These are phyloP conservation scores for Plectranthus barbatus DNA, from an alignment of 257 asterid genomes.

Conservation along the genomic window DNA sequence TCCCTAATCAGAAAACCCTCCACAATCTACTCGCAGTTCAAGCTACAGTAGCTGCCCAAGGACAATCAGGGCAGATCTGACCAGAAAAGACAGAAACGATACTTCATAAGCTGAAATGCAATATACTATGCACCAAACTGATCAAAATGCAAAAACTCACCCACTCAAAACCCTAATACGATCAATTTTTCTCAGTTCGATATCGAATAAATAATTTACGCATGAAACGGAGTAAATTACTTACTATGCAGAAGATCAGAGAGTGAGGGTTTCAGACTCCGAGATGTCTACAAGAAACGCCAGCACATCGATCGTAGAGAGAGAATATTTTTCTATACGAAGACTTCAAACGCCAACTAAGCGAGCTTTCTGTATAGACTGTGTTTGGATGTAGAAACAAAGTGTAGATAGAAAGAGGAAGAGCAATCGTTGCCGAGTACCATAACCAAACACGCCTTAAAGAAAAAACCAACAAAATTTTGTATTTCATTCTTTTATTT, in stretches of 20 bases:
- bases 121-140: not conserved
- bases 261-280: not conserved
- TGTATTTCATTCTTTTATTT: no score
- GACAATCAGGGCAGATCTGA: constrained; percentile 18
- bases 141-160: not conserved
- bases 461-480: no score
- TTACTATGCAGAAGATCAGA: constrained; percentile 25
- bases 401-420: no score
- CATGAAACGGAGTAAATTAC: not conserved
- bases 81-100: not conserved
- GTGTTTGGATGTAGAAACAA: no score
- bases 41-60: constrained; percentile 19
- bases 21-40: constrained; percentile 16
- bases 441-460: no score
- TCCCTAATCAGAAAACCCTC: constrained; percentile 18
- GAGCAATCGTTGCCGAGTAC: no score
- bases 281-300: constrained; percentile 19
- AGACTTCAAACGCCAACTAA: constrained; percentile 11
- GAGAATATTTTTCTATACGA: not conserved
- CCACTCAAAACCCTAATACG: constrained; percentile 25
- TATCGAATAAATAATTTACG: not conserved
- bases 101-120: constrained; percentile 18
- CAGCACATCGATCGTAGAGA: constrained; percentile 18
- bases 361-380: not conserved
- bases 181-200: not conserved